These are phyloP conservation scores for Alternaria solani DNA, from an alignment of 2,329 filamentous ascomycete genomes.

Conservation along the genomic window DNA sequence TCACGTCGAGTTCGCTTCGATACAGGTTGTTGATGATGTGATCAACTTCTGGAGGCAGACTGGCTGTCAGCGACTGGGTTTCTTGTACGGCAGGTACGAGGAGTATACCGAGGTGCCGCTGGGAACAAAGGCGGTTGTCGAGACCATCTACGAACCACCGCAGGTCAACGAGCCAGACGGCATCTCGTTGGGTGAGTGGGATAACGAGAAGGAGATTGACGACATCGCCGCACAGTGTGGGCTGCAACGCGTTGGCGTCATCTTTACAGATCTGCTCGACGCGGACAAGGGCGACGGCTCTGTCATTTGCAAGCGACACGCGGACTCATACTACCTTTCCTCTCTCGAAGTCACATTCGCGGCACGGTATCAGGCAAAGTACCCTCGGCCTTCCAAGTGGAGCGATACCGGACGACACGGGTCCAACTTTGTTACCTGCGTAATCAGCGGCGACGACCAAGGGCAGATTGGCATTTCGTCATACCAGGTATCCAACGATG, in stretches of 20 bases:
- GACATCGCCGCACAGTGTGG: constrained; percentile 83
- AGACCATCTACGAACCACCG: constrained; percentile 96
- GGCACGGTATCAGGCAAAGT: constrained; percentile 83
- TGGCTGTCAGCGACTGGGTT: constrained; percentile 84
- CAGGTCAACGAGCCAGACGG: constrained; percentile 90
- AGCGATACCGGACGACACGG: constrained; percentile 93
- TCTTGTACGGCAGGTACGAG: constrained; percentile 87
- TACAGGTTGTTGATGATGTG: constrained; percentile 84
- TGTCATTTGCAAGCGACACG: constrained; percentile 93
- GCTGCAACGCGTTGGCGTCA: constrained; percentile 86
- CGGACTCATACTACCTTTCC: constrained; percentile 92
- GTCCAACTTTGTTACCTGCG: constrained; percentile 95
- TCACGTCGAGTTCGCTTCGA: constrained; percentile 93
- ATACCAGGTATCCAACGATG: constrained; percentile 94
- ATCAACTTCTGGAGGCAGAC: constrained; percentile 91
- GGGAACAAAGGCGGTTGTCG: constrained; percentile 92
- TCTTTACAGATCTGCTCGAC: constrained; percentile 92
- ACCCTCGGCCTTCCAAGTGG: constrained; percentile 94
- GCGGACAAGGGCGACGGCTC: constrained; percentile 81
- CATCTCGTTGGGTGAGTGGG: constrained; percentile 83
- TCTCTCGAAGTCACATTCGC: constrained; percentile 93
- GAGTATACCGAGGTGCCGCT: constrained; percentile 93
- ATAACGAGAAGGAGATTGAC: constrained; percentile 82
- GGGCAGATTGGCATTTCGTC: constrained; percentile 88
- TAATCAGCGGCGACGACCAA: constrained; percentile 90